Percentiles rank a stretch among this genome's conserved stretches.
These are phyloP conservation scores for Apostasia shenzhenica DNA, from an alignment of 106 monocot species.

Conservation along the genomic window DNA sequence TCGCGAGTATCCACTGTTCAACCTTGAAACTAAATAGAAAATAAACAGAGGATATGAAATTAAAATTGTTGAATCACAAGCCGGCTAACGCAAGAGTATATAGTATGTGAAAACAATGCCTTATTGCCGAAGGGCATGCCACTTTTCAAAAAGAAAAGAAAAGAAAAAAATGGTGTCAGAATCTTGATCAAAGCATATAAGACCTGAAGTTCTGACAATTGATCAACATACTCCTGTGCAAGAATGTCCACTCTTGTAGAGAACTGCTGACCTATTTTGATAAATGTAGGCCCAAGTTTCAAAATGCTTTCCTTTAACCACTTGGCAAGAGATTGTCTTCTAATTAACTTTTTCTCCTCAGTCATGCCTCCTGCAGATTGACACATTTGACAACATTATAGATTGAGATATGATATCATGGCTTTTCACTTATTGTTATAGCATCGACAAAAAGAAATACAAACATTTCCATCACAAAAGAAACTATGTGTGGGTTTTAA, in stretches of 20 bases:
- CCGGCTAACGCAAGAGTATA: slow-evolving; percentile 1
- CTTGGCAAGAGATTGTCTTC: slow-evolving; percentile 77
- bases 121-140: slow-evolving; percentile 9
- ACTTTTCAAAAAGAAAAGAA: background rate
- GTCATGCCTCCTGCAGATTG: slow-evolving; percentile 87
- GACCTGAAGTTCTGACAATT: slow-evolving; percentile 98
- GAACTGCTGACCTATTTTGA: slow-evolving; percentile 98
- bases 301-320: slow-evolving; percentile 98
- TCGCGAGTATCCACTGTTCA: background rate
- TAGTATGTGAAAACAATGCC: slow-evolving; percentile 17
- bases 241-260: slow-evolving; percentile 99
- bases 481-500: no score
- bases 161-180: no score
- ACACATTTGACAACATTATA: slow-evolving; percentile 2
- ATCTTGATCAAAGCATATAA: background rate
- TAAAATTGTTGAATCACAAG: background rate
- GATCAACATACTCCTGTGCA: slow-evolving; percentile 96
- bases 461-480: background rate
- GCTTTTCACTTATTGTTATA: no score
- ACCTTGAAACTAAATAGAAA: background rate
- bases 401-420: background rate
- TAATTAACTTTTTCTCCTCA: slow-evolving; percentile 70
- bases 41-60: background rate
- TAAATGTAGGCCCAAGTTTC: slow-evolving; percentile 97
- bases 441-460: background rate